phyloP scores from a whole-genome alignment of 2,329 filamentous ascomycete species.

The Talaromyces pinophilus region DNA sequence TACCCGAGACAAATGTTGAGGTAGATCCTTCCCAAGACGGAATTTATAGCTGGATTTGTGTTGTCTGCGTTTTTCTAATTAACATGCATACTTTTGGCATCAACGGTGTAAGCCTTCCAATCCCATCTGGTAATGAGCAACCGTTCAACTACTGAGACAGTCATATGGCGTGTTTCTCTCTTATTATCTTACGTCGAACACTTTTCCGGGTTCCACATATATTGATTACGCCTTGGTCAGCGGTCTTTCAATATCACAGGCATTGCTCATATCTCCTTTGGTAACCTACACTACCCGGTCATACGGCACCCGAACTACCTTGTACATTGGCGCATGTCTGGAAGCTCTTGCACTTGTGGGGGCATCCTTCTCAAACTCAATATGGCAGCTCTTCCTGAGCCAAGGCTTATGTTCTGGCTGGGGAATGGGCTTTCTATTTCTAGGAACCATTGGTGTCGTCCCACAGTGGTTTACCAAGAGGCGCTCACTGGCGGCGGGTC shows the following conservation, averaged over 20 bases:
- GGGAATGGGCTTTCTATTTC: slow-evolving; percentile 65
- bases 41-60: slow-evolving; percentile 64
- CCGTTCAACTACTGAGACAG: slow-evolving; percentile 26
- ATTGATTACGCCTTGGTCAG: slow-evolving; percentile 63
- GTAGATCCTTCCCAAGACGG: slow-evolving; percentile 49
- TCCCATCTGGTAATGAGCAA: background rate
- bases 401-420: slow-evolving; percentile 64
- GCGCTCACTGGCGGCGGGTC: slow-evolving; percentile 61
- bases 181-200: slow-evolving; percentile 57
- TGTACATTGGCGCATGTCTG: slow-evolving; percentile 58
- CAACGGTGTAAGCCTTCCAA: slow-evolving; percentile 56
- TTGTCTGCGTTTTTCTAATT: slow-evolving; percentile 56
- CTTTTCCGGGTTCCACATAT: slow-evolving; percentile 57
- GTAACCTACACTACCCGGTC: slow-evolving; percentile 56
- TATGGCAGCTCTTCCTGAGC: slow-evolving; percentile 62
- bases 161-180: slow-evolving; percentile 61
- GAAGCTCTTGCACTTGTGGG: slow-evolving; percentile 58
- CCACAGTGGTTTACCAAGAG: slow-evolving; percentile 64
- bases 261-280: slow-evolving; percentile 58
- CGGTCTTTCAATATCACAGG: slow-evolving; percentile 60
- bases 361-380: slow-evolving; percentile 51
- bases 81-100: slow-evolving; percentile 75
- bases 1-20: background rate
- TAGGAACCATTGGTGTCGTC: slow-evolving; percentile 57
- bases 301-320: slow-evolving; percentile 56